These are phyloP conservation scores for Paramecium primaurelia DNA, from an alignment of 73 alveolate genomes.

Conservation along the genomic window DNA sequence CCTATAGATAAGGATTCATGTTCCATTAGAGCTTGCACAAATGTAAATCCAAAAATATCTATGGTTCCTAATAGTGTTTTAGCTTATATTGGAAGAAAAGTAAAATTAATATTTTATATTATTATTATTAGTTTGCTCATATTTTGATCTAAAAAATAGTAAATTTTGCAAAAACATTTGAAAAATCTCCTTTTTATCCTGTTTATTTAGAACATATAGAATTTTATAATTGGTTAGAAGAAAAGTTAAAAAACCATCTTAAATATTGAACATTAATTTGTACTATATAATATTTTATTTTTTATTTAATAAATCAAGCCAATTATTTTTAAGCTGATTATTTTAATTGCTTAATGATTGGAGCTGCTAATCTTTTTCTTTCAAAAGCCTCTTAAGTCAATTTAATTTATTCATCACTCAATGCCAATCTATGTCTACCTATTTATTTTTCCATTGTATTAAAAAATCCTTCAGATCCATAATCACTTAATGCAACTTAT, in stretches of 20 bases:
- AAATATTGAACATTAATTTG: background rate
- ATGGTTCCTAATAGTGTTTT: conserved; percentile 27
- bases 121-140: conserved; percentile 17
- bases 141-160: conserved; percentile 5
- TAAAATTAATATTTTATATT: background rate
- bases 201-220: conserved; percentile 23
- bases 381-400: conserved; percentile 13
- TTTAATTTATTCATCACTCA: background rate
- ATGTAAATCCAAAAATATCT: background rate
- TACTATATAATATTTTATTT: background rate
- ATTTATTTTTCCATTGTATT: conserved; percentile 15
- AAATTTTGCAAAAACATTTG: conserved; percentile 6
- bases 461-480: conserved; percentile 15
- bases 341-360: background rate
- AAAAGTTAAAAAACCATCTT: background rate
- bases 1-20: conserved; percentile 13
- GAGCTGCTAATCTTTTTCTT: background rate
- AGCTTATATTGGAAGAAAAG: conserved; percentile 48
- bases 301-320: conserved; percentile 16
- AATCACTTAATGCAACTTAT: background rate
- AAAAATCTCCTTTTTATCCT: conserved; percentile 41
- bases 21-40: conserved; percentile 22
- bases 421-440: conserved; percentile 37
- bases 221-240: conserved; percentile 33
- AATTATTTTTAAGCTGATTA: conserved; percentile 10